phyloP scores from a whole-genome alignment of 495 filamentous ascomycete genomes.

The Penicillium waksmanii region DNA sequence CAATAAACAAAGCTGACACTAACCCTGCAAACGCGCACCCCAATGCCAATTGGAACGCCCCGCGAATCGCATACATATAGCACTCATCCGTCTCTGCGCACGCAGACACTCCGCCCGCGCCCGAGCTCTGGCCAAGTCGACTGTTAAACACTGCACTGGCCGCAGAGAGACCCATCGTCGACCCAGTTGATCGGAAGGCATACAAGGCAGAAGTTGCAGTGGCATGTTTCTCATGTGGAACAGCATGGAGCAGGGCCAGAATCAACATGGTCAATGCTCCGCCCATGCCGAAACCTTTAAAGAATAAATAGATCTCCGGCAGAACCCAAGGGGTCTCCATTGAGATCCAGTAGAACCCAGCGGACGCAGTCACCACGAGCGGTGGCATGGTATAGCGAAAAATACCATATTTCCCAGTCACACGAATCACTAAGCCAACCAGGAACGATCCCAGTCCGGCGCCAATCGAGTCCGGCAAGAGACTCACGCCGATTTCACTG shows the following conservation, averaged over 20 bases:
- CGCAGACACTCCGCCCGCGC: background rate
- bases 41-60: constrained; percentile 11
- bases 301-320: constrained; percentile 18
- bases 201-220: constrained; percentile 21
- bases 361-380: constrained; percentile 8
- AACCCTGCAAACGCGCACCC: constrained; percentile 6
- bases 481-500: constrained; percentile 14
- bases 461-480: constrained; percentile 19
- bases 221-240: constrained; percentile 20
- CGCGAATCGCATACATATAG: constrained; percentile 17
- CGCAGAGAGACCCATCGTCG: constrained; percentile 16
- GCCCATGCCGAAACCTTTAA: constrained; percentile 19
- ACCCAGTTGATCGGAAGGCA: constrained; percentile 21
- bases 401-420: constrained; percentile 11
- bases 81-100: constrained; percentile 12
- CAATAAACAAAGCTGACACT: constrained; percentile 9
- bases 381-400: constrained; percentile 15
- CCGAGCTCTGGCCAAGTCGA: constrained; percentile 4
- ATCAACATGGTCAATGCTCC: constrained; percentile 19
- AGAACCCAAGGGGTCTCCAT: constrained; percentile 9
- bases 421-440: constrained; percentile 15
- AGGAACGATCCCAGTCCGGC: constrained; percentile 18
- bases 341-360: constrained; percentile 12
- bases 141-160: constrained; percentile 15
- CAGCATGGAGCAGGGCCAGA: constrained; percentile 16